phyloP scores from a whole-genome alignment of 306 rosid species.

The Comarum palustre region DNA sequence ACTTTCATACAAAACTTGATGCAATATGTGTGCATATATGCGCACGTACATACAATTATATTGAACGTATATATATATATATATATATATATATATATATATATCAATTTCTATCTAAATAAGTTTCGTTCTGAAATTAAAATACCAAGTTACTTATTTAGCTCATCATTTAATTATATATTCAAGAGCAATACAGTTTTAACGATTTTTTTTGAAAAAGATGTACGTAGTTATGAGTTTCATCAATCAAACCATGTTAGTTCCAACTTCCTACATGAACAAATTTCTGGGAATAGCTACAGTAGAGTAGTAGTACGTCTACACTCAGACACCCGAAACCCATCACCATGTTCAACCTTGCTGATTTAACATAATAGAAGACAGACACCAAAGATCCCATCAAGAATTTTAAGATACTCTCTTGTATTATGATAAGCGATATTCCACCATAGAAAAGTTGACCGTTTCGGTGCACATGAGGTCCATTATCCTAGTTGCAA shows the following conservation, averaged over 20 bases:
- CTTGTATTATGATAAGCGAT: background rate
- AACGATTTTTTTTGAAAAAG: no score
- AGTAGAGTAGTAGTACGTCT: background rate
- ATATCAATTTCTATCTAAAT: no score
- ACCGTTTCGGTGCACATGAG: background rate
- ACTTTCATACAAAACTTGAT: no score
- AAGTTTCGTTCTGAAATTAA: no score
- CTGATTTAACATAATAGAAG: constrained; percentile 11
- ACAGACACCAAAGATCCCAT: background rate
- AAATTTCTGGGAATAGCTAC: no score
- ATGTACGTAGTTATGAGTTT: no score
- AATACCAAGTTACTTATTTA: no score
- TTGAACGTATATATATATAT: background rate
- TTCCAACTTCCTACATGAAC: no score
- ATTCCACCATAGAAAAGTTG: background rate
- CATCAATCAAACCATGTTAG: no score
- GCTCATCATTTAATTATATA: no score
- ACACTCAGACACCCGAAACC: background rate
- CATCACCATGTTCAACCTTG: constrained; percentile 6
- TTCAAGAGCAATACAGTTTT: no score
- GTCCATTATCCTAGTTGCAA: background rate
- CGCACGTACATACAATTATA: background rate
- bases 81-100: no score
- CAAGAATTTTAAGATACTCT: background rate
- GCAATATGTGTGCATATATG: background rate